Percentiles rank a stretch among this genome's conserved stretches.
These are phyloP conservation scores for Leccinum barrowsii DNA, from an alignment of 768 basidiomycete genomes.

Conservation along the genomic window DNA sequence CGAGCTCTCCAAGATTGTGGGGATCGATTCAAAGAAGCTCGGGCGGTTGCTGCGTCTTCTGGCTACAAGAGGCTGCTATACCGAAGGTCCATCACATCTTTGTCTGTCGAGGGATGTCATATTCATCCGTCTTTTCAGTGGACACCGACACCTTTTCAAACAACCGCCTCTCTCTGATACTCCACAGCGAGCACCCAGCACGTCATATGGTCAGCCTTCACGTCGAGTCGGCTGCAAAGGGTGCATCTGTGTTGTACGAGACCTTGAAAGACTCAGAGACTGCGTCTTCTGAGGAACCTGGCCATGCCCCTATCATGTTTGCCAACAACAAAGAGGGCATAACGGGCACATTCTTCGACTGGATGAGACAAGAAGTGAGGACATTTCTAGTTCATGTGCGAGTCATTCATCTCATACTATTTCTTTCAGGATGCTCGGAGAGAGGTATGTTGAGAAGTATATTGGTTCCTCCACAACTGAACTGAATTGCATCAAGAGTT, in stretches of 20 bases:
- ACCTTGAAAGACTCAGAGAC: conserved; percentile 23
- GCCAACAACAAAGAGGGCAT: conserved; percentile 16
- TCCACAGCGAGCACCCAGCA: conserved; percentile 24
- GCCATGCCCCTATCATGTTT: conserved; percentile 21
- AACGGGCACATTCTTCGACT: conserved; percentile 24
- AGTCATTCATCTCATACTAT: neutral
- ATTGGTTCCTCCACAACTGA: neutral
- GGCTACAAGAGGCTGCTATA: conserved; percentile 28
- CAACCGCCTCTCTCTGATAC: conserved; percentile 32
- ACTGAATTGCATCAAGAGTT: conserved; percentile 11
- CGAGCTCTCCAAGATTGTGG: conserved; percentile 22
- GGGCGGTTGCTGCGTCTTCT: conserved; percentile 29
- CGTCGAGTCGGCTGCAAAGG: conserved; percentile 16
- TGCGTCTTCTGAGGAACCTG: conserved; percentile 19
- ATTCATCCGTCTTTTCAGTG: conserved; percentile 17
- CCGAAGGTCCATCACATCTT: conserved; percentile 26
- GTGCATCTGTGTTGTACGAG: conserved; percentile 23
- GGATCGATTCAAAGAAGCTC: conserved; percentile 27
- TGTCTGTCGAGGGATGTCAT: neutral
- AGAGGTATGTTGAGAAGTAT: conserved; percentile 9
- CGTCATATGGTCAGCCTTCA: conserved; percentile 20
- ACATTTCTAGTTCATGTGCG: neutral
- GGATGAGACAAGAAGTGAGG: conserved; percentile 21
- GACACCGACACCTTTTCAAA: conserved; percentile 31
- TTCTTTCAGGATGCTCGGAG: conserved; percentile 15